Evolutionary conservation across 441 rosid species (phyloP).

Genomic region (Theobroma grandiflorum): DNA sequence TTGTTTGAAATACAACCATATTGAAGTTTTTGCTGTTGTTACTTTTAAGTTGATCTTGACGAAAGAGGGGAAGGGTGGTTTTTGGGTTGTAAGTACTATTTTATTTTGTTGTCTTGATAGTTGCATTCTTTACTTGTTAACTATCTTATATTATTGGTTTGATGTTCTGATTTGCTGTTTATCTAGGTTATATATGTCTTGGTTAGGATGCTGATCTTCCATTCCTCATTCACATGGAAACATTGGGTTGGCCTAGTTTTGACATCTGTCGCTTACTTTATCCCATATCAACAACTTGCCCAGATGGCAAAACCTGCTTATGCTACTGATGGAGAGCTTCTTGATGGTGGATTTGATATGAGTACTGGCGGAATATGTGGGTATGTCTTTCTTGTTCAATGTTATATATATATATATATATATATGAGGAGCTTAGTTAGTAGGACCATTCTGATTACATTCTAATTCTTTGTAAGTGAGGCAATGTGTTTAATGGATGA

Average conservation of each 20-base stretch:
- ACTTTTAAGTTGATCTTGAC: background rate
- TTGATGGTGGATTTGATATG: constrained; percentile 93
- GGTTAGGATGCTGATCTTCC: constrained; percentile 68
- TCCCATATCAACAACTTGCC: constrained; percentile 84
- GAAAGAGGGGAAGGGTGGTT: background rate
- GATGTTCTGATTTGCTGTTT: constrained; percentile 13
- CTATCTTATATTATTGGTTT: constrained; percentile 9
- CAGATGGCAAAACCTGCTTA: constrained; percentile 79
- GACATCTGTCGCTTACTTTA: constrained; percentile 62
- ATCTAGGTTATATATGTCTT: constrained; percentile 64
- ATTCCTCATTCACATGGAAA: constrained; percentile 82
- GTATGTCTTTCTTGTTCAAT: constrained; percentile 45
- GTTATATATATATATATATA: constrained; percentile 18
- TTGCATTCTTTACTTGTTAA: background rate
- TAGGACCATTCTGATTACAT: background rate
- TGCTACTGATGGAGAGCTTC: constrained; percentile 77
- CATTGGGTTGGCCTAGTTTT: constrained; percentile 76
- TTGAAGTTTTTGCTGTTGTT: background rate
- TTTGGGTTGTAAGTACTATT: background rate
- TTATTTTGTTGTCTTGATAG: constrained; percentile 9
- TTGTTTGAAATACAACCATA: background rate
- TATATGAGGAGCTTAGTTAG: background rate
- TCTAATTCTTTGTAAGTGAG: background rate
- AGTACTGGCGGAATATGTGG: constrained; percentile 89
- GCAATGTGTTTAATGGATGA: background rate